Evolutionary conservation across 2,329 filamentous ascomycete genomes (phyloP).

Genomic region (Ophiostoma sp.): DNA sequence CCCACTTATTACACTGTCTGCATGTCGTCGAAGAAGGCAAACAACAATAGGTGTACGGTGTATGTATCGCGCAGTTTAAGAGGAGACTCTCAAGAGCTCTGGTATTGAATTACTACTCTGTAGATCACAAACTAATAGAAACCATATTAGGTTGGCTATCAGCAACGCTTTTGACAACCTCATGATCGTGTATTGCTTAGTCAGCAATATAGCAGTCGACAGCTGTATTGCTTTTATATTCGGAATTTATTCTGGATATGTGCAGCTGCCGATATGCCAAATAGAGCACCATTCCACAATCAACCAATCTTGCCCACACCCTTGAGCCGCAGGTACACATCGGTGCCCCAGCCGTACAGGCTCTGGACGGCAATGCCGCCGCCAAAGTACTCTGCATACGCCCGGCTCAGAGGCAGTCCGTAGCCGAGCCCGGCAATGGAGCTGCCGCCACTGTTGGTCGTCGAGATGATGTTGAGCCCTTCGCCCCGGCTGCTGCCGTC

Average conservation of each 20-base stretch:
- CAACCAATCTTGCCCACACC: constrained; percentile 53
- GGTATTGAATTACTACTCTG: no score
- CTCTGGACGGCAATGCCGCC: constrained; percentile 94
- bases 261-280: neutral
- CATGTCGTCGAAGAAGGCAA: no score
- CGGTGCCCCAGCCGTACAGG: constrained; percentile 83
- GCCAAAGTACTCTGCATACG: constrained; percentile 97
- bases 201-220: neutral
- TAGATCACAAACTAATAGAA: no score
- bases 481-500: constrained; percentile 59
- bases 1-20: neutral
- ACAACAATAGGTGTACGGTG: no score
- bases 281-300: constrained; percentile 7
- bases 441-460: constrained; percentile 64
- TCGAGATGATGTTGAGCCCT: constrained; percentile 70
- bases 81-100: no score
- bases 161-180: neutral
- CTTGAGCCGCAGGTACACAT: constrained; percentile 62
- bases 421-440: constrained; percentile 93
- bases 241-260: no score
- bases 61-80: no score
- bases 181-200: neutral
- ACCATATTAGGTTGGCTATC: no score
- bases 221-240: neutral
- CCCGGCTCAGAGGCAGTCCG: constrained; percentile 80